Evolutionary conservation across 768 basidiomycete species (phyloP), one percentile per base, ranked within the genome.

Genomic region (Boletus reticuloceps): DNA sequence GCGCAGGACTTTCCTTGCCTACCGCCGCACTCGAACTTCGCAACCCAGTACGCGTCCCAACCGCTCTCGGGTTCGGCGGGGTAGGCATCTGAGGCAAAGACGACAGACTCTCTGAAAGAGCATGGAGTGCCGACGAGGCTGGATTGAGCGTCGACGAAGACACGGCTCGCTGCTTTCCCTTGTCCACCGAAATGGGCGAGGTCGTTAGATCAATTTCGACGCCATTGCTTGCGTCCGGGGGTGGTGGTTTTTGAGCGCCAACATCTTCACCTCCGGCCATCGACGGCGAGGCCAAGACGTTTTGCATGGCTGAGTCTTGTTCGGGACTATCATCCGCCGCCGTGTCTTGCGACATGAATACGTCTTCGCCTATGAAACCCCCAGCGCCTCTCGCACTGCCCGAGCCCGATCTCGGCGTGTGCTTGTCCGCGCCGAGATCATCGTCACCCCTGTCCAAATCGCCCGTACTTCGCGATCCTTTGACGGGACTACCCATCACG

Each of bases 21-120:
- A 20, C n/a, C 1, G 50, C 52, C 5, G 41, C 72, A 53, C 74
- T 79, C 22, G 75, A 64, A 56, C 77, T 81, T 46, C 78, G 74
- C 46, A 74, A 68, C 12, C 82, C 79, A 37, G 75, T 76, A 5
- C 78, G 74, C 75, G 83, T 51, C 73, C 83, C 83, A 75, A 79
- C 17, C 51, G 48, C 14, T 72, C 71, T 61, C 20, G 60, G 62
- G 55, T 64, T 70, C 6, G 60, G 59, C 3, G 67, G 63, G 11
- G 73, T 67, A 27, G 72, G 68, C 4, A 77, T 75, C 41, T 74
- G 61, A 40, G 82, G 81, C 31, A 82, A 62, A 5, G 74, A 71
- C n/a, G 75, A 79, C 34, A 88, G 64, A 6, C 87, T 89, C 63
- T 83, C 80, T 4, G 86, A 81, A 34, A 88, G 78, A 5, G 81